phyloP scores from a whole-genome alignment of 495 filamentous ascomycete genomes.

The Xylaria sp. region DNA sequence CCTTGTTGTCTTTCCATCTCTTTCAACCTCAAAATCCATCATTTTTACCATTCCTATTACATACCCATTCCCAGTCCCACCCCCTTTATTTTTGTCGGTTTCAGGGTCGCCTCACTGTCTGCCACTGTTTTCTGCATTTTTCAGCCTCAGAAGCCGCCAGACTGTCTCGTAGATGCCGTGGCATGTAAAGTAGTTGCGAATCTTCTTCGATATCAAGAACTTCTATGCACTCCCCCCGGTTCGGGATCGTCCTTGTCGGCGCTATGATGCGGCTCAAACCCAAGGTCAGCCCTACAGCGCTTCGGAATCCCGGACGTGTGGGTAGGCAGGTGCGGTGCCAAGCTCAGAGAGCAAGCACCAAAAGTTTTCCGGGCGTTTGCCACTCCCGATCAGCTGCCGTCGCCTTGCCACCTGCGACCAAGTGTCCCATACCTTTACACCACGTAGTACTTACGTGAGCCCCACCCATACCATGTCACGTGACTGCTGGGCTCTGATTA shows the following conservation, averaged over 20 bases:
- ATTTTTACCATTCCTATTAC: conserved; percentile 13
- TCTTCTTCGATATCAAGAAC: conserved; percentile 40
- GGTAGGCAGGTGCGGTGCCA: conserved; percentile 33
- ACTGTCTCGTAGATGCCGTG: conserved; percentile 10
- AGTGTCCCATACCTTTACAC: background rate
- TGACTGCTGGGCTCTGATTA: too few species aligned
- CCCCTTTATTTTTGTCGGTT: conserved; percentile 3
- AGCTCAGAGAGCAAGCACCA: conserved; percentile 19
- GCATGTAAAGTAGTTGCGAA: conserved; percentile 29
- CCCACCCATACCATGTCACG: too few species aligned
- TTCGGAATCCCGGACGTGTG: conserved; percentile 38
- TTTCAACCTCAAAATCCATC: conserved; percentile 37
- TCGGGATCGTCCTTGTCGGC: conserved; percentile 44
- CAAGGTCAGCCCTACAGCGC: conserved; percentile 44
- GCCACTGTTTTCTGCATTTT: conserved; percentile 33
- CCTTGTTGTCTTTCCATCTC: conserved; percentile 35
- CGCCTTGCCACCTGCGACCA: background rate
- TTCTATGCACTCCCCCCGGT: conserved; percentile 34
- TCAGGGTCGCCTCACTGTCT: conserved; percentile 29
- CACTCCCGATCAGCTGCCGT: conserved; percentile 19
- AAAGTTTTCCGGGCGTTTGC: conserved; percentile 4
- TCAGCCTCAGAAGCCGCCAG: conserved; percentile 9
- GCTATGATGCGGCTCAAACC: conserved; percentile 47
- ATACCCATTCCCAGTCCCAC: conserved; percentile 13
- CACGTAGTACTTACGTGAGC: background rate